Evolutionary conservation across 2,329 filamentous ascomycete species (phyloP), one percentile per base, ranked within the genome.

Genomic region (Ascocoryne sarcoides): DNA sequence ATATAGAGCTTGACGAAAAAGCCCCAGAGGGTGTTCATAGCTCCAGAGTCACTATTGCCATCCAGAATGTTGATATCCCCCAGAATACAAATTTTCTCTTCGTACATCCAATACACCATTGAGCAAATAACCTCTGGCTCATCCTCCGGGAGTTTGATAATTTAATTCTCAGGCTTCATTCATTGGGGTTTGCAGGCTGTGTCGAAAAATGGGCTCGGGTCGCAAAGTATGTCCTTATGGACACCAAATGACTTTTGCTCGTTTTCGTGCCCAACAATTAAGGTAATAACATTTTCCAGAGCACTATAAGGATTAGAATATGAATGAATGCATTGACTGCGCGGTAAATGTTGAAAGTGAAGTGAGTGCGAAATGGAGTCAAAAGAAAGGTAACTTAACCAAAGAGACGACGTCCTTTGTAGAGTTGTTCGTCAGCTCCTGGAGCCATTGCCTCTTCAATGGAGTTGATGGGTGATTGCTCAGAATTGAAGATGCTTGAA

Each of bases 91-190:
- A 46, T 41, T 15, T 41, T 7, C 18, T 37, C 8, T 20, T 43
- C 17, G 19, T 46, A 40, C 32, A 46, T 44, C 46, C 46, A 49
- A 17, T 42, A 43, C 16, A 41, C 28, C 30, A 46, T 36, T 14
- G 16, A n/a, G 21, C 20, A 15, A 18, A 46, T 30, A 4, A 28
- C 29, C 1, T 40, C 30, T 1, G 39, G 38, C 30, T 40, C 35
- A 31, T 44, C 37, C 3, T 42, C 35, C 8, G 42, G 41, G 2
- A 51, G 21, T 4, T 19, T 29, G 16, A 49, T 37, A 4, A 26
- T 29, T 2, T 23, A 26, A 14, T 38, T 16, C 15, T 41, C 20
- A 4, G 10, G n/a, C 3, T 35, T 35, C 36, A 40, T 32, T 34
- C 41, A 45, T 18, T 30, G 34, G 1, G 40, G 39, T 28, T 51